Conservation (phyloP, 2,329 filamentous ascomycete species). For the Clarireedia homoeocarpa region DNA sequence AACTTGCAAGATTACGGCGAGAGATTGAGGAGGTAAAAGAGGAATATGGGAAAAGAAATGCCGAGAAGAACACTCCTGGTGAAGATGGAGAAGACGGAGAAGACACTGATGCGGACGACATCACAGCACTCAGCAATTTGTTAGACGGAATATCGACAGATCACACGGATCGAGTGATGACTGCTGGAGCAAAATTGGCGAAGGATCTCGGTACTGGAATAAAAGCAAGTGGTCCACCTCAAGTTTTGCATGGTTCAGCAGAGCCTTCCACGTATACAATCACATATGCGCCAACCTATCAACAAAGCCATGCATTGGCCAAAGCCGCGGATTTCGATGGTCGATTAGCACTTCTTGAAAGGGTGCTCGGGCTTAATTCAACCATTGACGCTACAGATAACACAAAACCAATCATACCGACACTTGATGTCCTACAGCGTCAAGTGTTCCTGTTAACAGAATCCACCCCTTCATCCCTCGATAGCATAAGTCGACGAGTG, state of each 20-base stretch:
- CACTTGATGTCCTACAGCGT: conserved; percentile 70
- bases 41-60: conserved; percentile 49
- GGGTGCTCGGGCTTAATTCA: conserved; percentile 69
- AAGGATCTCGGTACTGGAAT: conserved; percentile 26
- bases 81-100: conserved; percentile 26
- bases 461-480: conserved; percentile 64
- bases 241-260: conserved; percentile 18
- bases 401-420: conserved; percentile 68
- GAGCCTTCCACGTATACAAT: conserved; percentile 50
- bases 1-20: conserved; percentile 71
- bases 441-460: conserved; percentile 71
- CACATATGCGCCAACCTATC: conserved; percentile 56
- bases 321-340: conserved; percentile 84
- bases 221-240: conserved; percentile 22
- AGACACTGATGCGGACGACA: conserved; percentile 42
- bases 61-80: conserved; percentile 36
- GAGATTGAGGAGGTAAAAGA: conserved; percentile 68
- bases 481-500: conserved; percentile 62
- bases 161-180: conserved; percentile 12
- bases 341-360: conserved; percentile 71
- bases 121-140: conserved; percentile 62
- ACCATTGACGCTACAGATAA: conserved; percentile 52
- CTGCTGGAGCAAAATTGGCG: conserved; percentile 21
- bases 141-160: conserved; percentile 55
- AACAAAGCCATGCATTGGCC: conserved; percentile 63